phyloP scores from a whole-genome alignment of 1,139 yeast genomes.

The Suhomyces maxii region DNA sequence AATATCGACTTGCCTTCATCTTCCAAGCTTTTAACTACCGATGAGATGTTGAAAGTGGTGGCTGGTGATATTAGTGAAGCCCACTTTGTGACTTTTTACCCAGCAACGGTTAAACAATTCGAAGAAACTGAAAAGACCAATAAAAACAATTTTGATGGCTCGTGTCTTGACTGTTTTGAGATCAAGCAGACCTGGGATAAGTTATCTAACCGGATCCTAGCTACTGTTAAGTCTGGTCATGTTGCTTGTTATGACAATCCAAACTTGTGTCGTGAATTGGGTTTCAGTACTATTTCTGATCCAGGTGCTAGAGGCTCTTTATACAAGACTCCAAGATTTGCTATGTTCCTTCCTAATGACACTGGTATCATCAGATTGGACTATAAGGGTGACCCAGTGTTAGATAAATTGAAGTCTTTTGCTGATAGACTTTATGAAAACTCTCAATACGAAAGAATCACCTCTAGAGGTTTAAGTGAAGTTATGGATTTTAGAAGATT shows the following conservation, averaged over 20 bases:
- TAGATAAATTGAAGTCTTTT: slow-evolving; percentile 35
- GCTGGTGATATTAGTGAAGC: slow-evolving; percentile 53
- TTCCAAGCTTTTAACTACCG: slow-evolving; percentile 30
- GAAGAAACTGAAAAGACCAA: slow-evolving; percentile 36
- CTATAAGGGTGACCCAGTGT: slow-evolving; percentile 27
- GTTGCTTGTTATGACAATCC: slow-evolving; percentile 56
- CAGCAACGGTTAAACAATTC: slow-evolving; percentile 48
- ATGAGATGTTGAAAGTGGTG: slow-evolving; percentile 39
- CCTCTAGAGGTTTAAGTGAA: slow-evolving; percentile 38
- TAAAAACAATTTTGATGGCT: slow-evolving; percentile 33
- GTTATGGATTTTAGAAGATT: slow-evolving; percentile 40
- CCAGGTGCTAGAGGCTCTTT: slow-evolving; percentile 3
- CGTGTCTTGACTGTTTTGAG: slow-evolving; percentile 51
- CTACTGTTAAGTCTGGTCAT: slow-evolving; percentile 52
- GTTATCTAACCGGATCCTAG: slow-evolving; percentile 48
- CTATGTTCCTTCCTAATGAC: slow-evolving; percentile 42
- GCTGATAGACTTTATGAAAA: slow-evolving; percentile 36
- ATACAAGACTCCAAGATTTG: slow-evolving; percentile 25
- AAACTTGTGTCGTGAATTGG: slow-evolving; percentile 52
- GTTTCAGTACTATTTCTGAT: slow-evolving; percentile 25
- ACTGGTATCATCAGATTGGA: slow-evolving; percentile 38
- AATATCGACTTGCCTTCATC: slow-evolving; percentile 39
- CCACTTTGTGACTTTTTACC: slow-evolving; percentile 63
- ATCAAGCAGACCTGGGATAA: slow-evolving; percentile 58
- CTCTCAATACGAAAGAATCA: slow-evolving; percentile 39